Evolutionary conservation across 1,284 basidiomycete species (phyloP).

Genomic region (Ustanciosporium gigantosporum): DNA sequence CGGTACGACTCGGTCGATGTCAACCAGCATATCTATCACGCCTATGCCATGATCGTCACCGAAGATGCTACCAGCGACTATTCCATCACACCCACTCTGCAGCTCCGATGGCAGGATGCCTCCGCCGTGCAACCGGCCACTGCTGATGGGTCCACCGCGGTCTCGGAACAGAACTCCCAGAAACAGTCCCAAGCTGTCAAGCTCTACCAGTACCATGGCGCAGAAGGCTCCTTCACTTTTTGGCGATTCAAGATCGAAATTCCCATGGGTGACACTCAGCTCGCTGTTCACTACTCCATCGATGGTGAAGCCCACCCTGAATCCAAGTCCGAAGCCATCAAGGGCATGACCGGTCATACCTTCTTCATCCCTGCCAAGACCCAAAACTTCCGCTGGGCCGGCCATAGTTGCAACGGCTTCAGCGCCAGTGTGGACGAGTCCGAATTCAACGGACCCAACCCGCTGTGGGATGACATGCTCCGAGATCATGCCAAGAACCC

Average conservation of each 20-base stretch:
- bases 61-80: slow-evolving; percentile 72
- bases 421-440: slow-evolving; percentile 64
- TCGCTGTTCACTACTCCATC: slow-evolving; percentile 73
- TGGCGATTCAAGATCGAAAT: slow-evolving; percentile 91
- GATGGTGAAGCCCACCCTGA: slow-evolving; percentile 52
- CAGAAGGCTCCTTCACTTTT: slow-evolving; percentile 77
- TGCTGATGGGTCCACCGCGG: slow-evolving; percentile 20
- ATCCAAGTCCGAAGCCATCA: slow-evolving; percentile 36
- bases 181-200: slow-evolving; percentile 68
- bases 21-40: slow-evolving; percentile 71
- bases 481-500: slow-evolving; percentile 76
- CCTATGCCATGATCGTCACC: slow-evolving; percentile 64
- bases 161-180: slow-evolving; percentile 22
- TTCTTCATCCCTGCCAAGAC: slow-evolving; percentile 81
- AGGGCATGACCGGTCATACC: slow-evolving; percentile 67
- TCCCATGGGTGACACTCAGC: slow-evolving; percentile 74
- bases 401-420: slow-evolving; percentile 73
- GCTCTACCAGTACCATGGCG: slow-evolving; percentile 77
- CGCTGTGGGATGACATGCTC: slow-evolving; percentile 89
- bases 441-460: slow-evolving; percentile 61
- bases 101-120: slow-evolving; percentile 69
- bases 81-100: slow-evolving; percentile 65
- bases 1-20: slow-evolving; percentile 86
- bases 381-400: slow-evolving; percentile 89
- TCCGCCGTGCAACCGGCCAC: slow-evolving; percentile 12